Conservation (phyloP, 139 green algal genomes). For the Mesotaenium endlicherianum region DNA sequence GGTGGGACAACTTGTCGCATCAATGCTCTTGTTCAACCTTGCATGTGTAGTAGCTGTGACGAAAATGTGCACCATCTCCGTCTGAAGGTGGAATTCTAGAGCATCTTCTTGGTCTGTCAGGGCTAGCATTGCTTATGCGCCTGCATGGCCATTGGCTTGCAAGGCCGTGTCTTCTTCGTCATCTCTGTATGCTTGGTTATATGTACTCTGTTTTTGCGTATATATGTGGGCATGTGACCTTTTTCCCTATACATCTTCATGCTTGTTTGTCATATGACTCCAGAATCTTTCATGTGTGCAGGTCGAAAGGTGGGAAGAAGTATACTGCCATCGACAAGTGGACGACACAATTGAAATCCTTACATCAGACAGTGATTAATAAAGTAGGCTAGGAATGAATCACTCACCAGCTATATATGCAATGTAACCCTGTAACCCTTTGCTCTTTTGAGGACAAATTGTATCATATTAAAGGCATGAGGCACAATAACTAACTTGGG, state of each 20-base stretch:
- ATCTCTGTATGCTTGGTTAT: neutral
- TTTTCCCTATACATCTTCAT: neutral
- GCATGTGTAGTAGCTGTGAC: too few species aligned
- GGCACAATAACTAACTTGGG: neutral
- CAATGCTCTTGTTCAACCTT: too few species aligned
- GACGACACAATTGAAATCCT: conserved; percentile 68
- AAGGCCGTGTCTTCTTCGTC: neutral
- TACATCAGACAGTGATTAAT: conserved; percentile 62
- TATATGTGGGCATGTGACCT: neutral
- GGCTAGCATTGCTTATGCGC: neutral
- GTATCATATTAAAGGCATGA: neutral
- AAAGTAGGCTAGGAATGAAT: conserved; percentile 9
- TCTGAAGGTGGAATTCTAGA: too few species aligned
- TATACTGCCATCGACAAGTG: conserved; percentile 84
- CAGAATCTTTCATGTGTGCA: conserved; percentile 25
- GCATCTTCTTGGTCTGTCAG: neutral
- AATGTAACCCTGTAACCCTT: neutral
- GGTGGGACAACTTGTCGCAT: too few species aligned
- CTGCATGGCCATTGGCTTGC: neutral
- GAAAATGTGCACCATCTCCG: too few species aligned
- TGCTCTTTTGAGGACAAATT: neutral
- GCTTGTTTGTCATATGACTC: conserved; percentile 27
- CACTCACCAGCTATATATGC: neutral
- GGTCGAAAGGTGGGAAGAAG: conserved; percentile 55
- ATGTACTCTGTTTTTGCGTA: neutral